Conservation (phyloP, 495 filamentous ascomycete genomes). For the Trichoderma erinaceum region DNA sequence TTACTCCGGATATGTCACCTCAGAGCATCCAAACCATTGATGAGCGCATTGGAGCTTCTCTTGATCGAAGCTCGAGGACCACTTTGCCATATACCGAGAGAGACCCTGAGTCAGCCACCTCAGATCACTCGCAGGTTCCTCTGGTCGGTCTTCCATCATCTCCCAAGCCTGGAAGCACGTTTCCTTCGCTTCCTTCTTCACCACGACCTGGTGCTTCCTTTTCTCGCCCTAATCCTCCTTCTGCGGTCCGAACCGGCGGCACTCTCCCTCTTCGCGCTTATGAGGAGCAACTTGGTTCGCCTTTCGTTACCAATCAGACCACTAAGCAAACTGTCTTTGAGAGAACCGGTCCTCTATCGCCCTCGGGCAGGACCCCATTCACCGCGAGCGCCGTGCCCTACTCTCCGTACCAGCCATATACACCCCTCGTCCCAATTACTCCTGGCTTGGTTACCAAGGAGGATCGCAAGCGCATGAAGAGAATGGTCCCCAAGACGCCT, state of each 20-base stretch:
- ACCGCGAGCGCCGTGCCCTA: slow-evolving; percentile 77
- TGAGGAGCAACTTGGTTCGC: slow-evolving; percentile 49
- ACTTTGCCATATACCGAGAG: slow-evolving; percentile 25
- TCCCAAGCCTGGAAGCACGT: slow-evolving; percentile 40
- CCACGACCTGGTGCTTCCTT: slow-evolving; percentile 37
- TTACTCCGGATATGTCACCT: slow-evolving; percentile 44
- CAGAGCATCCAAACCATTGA: slow-evolving; percentile 43
- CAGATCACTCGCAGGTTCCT: slow-evolving; percentile 35
- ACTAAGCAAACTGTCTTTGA: slow-evolving; percentile 80
- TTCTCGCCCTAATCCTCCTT: slow-evolving; percentile 31
- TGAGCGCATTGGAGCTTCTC: slow-evolving; percentile 38
- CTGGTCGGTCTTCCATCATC: slow-evolving; percentile 43
- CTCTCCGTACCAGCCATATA: slow-evolving; percentile 86
- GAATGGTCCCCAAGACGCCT: slow-evolving; percentile 50
- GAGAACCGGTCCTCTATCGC: slow-evolving; percentile 48
- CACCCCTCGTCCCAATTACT: slow-evolving; percentile 80
- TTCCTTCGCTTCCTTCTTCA: slow-evolving; percentile 41
- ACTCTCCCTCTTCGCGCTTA: slow-evolving; percentile 57
- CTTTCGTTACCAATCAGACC: slow-evolving; percentile 35
- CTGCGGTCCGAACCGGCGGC: slow-evolving; percentile 42
- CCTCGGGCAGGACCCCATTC: slow-evolving; percentile 52
- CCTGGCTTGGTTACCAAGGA: slow-evolving; percentile 69
- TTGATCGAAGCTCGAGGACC: slow-evolving; percentile 29
- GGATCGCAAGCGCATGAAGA: slow-evolving; percentile 64
- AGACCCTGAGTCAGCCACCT: slow-evolving; percentile 38